These are phyloP conservation scores for Diaporthe ilicicola DNA, from an alignment of 2,329 filamentous ascomycete genomes.

Conservation along the genomic window DNA sequence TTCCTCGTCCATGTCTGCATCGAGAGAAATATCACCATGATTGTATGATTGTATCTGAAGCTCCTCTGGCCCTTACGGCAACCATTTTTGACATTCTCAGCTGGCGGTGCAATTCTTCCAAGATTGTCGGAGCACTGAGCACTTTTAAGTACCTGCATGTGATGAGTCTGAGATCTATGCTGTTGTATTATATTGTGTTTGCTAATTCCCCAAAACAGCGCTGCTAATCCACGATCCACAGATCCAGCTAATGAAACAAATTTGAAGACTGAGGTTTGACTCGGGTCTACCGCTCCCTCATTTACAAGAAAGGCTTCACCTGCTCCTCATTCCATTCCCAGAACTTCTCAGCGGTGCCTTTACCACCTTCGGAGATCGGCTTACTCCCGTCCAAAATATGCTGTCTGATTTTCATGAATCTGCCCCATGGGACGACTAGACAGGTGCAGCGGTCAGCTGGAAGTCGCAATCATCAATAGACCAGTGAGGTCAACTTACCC, in stretches of 20 bases:
- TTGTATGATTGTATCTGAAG: no score
- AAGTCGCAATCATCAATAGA: not conserved
- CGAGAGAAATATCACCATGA: no score
- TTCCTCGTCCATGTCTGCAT: not conserved
- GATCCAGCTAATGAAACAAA: not conserved
- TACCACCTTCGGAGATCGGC: constrained; percentile 47
- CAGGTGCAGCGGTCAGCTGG: not conserved
- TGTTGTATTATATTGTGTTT: no score
- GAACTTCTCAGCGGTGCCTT: constrained; percentile 46
- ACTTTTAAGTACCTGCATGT: not conserved
- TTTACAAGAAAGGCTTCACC: constrained; percentile 36
- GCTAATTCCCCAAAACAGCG: not conserved
- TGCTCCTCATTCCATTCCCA: constrained; percentile 54
- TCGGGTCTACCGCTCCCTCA: not conserved
- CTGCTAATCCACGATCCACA: no score
- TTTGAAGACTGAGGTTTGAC: not conserved
- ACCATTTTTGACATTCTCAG: no score
- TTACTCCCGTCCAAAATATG: constrained; percentile 43
- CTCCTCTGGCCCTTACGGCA: no score
- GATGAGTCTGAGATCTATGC: not conserved
- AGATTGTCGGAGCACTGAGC: no score
- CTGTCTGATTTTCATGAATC: constrained; percentile 43
- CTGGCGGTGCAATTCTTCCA: no score
- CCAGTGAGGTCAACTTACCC: constrained; percentile 30
- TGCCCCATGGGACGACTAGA: constrained; percentile 49